A percentile compares a stretch with the other conserved stretches of the same genome.
Evolutionary conservation across 495 filamentous ascomycete species (phyloP).

Genomic region (Glonium stellatum): DNA sequence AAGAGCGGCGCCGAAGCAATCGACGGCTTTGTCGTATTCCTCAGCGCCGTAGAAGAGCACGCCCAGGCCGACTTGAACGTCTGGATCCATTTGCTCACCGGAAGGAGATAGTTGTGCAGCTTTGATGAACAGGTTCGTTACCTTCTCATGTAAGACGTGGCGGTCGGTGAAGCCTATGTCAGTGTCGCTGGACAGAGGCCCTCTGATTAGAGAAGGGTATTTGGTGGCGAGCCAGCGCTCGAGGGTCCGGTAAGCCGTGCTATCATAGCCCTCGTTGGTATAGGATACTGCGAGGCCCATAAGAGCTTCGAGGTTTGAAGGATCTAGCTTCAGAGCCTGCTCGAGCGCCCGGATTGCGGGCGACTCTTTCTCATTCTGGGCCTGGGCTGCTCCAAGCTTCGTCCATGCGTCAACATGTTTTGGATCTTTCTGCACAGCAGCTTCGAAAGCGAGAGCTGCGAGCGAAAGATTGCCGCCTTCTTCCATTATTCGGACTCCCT

Average conservation of each 20-base stretch:
- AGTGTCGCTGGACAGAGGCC: constrained; percentile 56
- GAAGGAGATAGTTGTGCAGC: constrained; percentile 86
- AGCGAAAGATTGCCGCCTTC: constrained; percentile 90
- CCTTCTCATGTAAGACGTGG: constrained; percentile 78
- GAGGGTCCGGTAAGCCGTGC: constrained; percentile 89
- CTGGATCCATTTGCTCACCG: constrained; percentile 87
- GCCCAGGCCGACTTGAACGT: constrained; percentile 94
- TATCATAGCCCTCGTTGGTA: constrained; percentile 98
- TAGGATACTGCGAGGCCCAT: constrained; percentile 98
- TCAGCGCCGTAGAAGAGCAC: constrained; percentile 97
- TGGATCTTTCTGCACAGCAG: constrained; percentile 82
- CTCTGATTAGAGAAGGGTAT: constrained; percentile 71
- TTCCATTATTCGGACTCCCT: constrained; percentile 83
- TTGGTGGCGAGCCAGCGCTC: constrained; percentile 93
- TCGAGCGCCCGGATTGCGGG: constrained; percentile 97
- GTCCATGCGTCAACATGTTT: constrained; percentile 89
- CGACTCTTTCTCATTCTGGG: constrained; percentile 96
- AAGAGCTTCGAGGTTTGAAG: constrained; percentile 75
- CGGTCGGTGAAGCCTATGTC: constrained; percentile 92
- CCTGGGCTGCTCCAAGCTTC: constrained; percentile 81
- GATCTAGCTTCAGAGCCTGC: constrained; percentile 80
- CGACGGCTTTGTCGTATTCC: constrained; percentile 96
- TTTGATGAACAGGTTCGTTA: constrained; percentile 82
- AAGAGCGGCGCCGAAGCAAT: constrained; percentile 91
- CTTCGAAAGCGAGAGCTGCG: constrained; percentile 94